Evolutionary conservation across 495 filamentous ascomycete genomes (phyloP), one percentile per base, ranked within the genome.

Genomic region (Lasiosphaeria hispida): DNA sequence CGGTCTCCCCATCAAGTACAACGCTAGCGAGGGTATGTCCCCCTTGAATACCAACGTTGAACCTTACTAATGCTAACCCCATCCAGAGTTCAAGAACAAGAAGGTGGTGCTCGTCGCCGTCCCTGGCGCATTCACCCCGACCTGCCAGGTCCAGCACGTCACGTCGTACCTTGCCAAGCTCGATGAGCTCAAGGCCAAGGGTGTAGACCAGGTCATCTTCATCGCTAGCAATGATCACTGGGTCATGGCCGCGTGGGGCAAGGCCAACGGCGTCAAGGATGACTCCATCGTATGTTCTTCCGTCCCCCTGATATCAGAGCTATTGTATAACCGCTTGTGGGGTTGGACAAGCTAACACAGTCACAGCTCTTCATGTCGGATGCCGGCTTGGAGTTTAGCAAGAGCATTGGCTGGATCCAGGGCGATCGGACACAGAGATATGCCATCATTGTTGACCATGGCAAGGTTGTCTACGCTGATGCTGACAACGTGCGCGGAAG

Each of bases 221-320:
- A 89, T 96, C 61, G 89, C 91, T 55, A 90, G 78, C 81, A 96
- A 97, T 73, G 92, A 96, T 80, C 81, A 85, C 51, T 96, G 82
- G 72, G 92, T 97, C 66, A 96, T 96, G 90, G 85, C 84, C 68
- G 93, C 93, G 52, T 97, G 93, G 93, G 88, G 86, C 70, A 96
- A 96, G 83, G 93, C 92, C 63, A 96, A 96, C 77, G 81, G 80
- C 36, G 81, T 95, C 66, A 88, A 85, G 69, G 83, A 83, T 47
- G 86, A 95, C 53, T 83, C 86, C 60, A 90, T 95, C 65, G 89
- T 93, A 74, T 59, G 86, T 79, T 33, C 11, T 40, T 39, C 39
- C n/a, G 15, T 52, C 35, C 48, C 17, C 17, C 33, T 48, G 34
- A 18, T 6, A 19, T 42, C 18, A 11, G 30, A 3, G 15, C 19